Base-by-base conservation (phyloP, 2,329 filamentous ascomycete genomes). In the Macroventuria anomochaeta region DNA sequence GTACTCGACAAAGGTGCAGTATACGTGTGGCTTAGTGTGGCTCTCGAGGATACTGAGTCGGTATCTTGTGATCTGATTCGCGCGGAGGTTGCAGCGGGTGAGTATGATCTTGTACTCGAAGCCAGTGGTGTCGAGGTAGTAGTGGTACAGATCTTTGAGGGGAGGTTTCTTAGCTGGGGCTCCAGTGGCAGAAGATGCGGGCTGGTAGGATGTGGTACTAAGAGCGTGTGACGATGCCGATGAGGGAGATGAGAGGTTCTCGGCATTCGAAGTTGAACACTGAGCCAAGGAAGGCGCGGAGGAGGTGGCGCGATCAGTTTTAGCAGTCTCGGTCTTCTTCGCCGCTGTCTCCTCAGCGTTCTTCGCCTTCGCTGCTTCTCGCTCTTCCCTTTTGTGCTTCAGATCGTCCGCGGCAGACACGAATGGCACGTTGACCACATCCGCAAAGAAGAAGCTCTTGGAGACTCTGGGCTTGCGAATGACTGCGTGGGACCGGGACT, bases 61-160 rank as follows among this genome's bases (percentile, higher is more conserved):
- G 52, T 74, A 87, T 28, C 81, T 84, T 64, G 91, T 84, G 36
- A 83, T 83, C 0, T 74, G 67, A 32, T 82, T 81, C 10, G 77
- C 76, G 4, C 56, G 71, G 32, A 67, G 79, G 71, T 74, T 83
- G 67, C 67, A 69, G 25, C 88, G 83, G 2, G 80, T 80, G 12
- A 95, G 75, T 0, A 80, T 79, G 52, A 90, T 75, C 47, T 86
- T 80, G 73, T 91, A 91, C 3, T 77, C 71, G 68, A 91, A 90
- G 40, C 81, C 82, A 0, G 81, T 81, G 3, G 64, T 49, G 68
- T 95, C 90, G 15, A 73, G 75, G 72, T 88, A 91, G 55, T 89
- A 72, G 55, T 85, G 85, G 65, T 86, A 85, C n/a, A 64, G 51
- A 53, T 73, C 71, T 74, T 65, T 66, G 39, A 71, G 84, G 76